phyloP scores from a whole-genome alignment of 2,329 filamentous ascomycete genomes.

The Colletotrichum sublineola region DNA sequence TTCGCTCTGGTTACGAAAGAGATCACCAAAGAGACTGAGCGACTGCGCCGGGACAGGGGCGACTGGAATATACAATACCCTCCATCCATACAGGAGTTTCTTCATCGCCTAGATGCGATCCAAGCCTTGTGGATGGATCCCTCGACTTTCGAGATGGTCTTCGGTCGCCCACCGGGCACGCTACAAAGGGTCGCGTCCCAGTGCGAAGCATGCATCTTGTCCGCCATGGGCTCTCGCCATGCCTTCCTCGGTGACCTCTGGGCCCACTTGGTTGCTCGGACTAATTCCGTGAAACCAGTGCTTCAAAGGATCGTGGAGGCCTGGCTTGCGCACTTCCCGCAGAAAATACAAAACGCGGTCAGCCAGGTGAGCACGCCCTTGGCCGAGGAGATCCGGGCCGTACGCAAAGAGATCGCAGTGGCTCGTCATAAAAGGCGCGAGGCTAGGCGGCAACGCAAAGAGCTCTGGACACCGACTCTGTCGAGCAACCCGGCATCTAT shows the following conservation, averaged over 20 bases:
- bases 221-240: constrained; percentile 60
- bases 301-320: constrained; percentile 57
- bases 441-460: constrained; percentile 1
- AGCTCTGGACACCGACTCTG: background rate
- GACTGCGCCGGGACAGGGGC: constrained; percentile 47
- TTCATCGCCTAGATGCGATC: constrained; percentile 51
- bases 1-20: constrained; percentile 59
- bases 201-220: constrained; percentile 68
- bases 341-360: constrained; percentile 15
- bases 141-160: constrained; percentile 52
- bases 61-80: background rate
- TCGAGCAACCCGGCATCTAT: constrained; percentile 2
- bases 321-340: constrained; percentile 56
- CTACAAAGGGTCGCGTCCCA: constrained; percentile 49
- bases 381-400: constrained; percentile 22
- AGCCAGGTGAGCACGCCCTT: constrained; percentile 29
- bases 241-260: constrained; percentile 60
- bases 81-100: constrained; percentile 42
- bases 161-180: constrained; percentile 48
- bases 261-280: constrained; percentile 58
- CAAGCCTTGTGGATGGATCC: constrained; percentile 56
- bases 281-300: constrained; percentile 49
- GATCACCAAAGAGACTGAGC: constrained; percentile 51
- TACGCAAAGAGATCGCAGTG: constrained; percentile 23
- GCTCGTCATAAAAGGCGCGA: constrained; percentile 38